Percentiles rank a stretch among this genome's conserved stretches.
These are phyloP conservation scores for Lipomyces orientalis DNA, from an alignment of 805 yeast species.

Conservation along the genomic window DNA sequence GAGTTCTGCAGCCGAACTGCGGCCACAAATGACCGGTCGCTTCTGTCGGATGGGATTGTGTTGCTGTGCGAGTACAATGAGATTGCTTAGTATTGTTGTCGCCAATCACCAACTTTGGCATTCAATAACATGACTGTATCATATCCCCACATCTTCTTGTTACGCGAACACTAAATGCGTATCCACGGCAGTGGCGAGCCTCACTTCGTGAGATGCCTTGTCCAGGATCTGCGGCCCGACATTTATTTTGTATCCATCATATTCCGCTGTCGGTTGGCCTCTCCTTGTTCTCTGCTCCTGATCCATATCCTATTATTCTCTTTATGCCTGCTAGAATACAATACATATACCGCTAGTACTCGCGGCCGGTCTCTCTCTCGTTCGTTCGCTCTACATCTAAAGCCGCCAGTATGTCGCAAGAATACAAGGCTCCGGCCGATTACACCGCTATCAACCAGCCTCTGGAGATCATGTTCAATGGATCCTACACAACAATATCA, in stretches of 20 bases:
- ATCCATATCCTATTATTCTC: background rate
- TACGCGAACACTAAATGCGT: background rate
- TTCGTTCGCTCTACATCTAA: background rate
- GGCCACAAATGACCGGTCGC: background rate
- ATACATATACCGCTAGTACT: background rate
- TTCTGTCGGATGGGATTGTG: background rate
- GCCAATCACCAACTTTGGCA: background rate
- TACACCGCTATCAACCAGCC: constrained; percentile 31
- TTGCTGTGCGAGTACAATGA: background rate
- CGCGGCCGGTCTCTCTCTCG: background rate
- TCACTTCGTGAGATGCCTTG: constrained; percentile 1
- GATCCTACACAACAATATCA: constrained; percentile 7
- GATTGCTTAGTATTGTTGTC: background rate
- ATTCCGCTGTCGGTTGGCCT: background rate
- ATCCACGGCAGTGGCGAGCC: background rate
- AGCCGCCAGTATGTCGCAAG: background rate
- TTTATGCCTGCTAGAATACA: background rate
- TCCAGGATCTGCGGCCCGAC: background rate
- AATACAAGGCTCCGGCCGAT: background rate
- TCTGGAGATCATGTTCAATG: constrained; percentile 14
- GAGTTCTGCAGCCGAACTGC: background rate
- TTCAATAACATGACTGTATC: too few species aligned
- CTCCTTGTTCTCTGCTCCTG: background rate
- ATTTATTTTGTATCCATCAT: background rate
- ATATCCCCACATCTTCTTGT: too few species aligned